Percentiles rank a stretch among this genome's conserved stretches.
phyloP scores from a whole-genome alignment of 2,329 filamentous ascomycete species.

The Massarina eburnea region DNA sequence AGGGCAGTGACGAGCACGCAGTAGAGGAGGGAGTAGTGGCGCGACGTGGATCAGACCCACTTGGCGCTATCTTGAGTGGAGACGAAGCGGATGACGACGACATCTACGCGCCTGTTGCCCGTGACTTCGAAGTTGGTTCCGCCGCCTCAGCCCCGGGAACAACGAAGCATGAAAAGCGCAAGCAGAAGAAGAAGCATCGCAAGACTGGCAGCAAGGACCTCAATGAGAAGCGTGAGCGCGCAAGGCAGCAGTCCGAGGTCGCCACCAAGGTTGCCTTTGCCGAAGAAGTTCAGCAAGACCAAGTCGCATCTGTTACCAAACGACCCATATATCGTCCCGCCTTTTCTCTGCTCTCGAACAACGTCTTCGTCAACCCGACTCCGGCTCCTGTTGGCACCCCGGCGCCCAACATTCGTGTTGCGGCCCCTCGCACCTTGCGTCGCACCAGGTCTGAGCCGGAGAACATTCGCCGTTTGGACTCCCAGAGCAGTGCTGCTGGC shows the following conservation, averaged over 20 bases:
- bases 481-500: slow-evolving; percentile 19
- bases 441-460: slow-evolving; percentile 41
- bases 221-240: slow-evolving; percentile 16
- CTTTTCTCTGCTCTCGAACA: slow-evolving; percentile 68
- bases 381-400: slow-evolving; percentile 33
- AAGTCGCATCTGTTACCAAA: slow-evolving; percentile 44
- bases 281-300: slow-evolving; percentile 33
- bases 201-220: slow-evolving; percentile 26
- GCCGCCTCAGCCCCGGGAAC: slow-evolving; percentile 33
- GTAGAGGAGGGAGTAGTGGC: slow-evolving; percentile 6
- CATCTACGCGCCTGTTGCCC: slow-evolving; percentile 42
- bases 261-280: slow-evolving; percentile 44
- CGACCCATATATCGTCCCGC: slow-evolving; percentile 63
- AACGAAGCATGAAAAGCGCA: slow-evolving; percentile 44
- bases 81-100: slow-evolving; percentile 58
- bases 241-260: slow-evolving; percentile 6
- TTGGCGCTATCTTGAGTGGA: slow-evolving; percentile 50
- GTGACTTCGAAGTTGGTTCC: slow-evolving; percentile 52
- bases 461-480: slow-evolving; percentile 31
- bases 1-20: slow-evolving; percentile 22
- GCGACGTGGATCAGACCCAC: slow-evolving; percentile 22
- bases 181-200: slow-evolving; percentile 48
- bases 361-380: slow-evolving; percentile 62
- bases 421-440: slow-evolving; percentile 34
- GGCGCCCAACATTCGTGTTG: slow-evolving; percentile 35